Conservation (phyloP, 192 early-diverging fungal genomes). For the Mortierella claussenii region DNA sequence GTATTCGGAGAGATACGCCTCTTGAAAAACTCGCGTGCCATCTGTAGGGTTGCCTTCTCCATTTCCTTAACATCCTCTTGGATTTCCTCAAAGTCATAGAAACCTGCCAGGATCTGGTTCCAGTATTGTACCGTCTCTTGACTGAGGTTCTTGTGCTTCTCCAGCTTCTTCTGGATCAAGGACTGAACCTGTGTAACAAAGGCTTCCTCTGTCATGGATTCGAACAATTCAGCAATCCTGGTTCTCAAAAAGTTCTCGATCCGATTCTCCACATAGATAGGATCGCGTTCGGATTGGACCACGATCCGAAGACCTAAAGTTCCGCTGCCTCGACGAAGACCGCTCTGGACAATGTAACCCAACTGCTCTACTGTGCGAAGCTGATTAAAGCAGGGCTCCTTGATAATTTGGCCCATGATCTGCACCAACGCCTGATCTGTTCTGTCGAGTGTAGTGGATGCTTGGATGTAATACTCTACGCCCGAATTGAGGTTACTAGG, state of each 20-base stretch:
- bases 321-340: conserved; percentile 61
- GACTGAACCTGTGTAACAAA: conserved; percentile 75
- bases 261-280: conserved; percentile 78
- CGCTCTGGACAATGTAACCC: conserved; percentile 73
- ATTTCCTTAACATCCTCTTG: conserved; percentile 14
- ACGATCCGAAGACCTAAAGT: conserved; percentile 74
- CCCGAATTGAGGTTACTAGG: conserved; percentile 85
- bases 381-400: conserved; percentile 91
- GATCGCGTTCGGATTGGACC: conserved; percentile 86
- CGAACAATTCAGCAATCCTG: conserved; percentile 40
- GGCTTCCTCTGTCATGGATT: conserved; percentile 70
- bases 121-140: conserved; percentile 77
- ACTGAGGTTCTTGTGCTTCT: conserved; percentile 80
- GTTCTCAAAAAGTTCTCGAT: conserved; percentile 74
- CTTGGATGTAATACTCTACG: conserved; percentile 80
- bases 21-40: conserved; percentile 18
- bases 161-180: conserved; percentile 68
- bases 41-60: conserved; percentile 24
- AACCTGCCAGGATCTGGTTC: conserved; percentile 71
- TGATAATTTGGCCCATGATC: conserved; percentile 75
- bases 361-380: conserved; percentile 88
- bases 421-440: conserved; percentile 59
- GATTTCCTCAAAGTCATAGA: conserved; percentile 79
- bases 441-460: conserved; percentile 61
- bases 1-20: conserved; percentile 5